Conservation (phyloP, 2,329 filamentous ascomycete genomes). For the Epichloe amarillans region DNA sequence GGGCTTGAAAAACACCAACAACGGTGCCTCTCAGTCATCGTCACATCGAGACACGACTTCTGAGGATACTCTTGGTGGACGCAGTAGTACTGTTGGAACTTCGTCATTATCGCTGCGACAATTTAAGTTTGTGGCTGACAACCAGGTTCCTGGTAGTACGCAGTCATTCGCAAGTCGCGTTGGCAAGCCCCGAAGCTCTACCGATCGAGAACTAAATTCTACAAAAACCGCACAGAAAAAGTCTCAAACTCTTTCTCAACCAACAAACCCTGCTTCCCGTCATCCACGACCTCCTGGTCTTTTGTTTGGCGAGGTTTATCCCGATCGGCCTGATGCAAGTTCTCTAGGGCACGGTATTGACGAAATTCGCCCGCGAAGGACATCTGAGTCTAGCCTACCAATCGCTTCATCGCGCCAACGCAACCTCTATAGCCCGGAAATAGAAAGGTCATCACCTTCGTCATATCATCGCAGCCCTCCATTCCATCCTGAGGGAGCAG, state of each 20-base stretch:
- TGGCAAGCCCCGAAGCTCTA: constrained; percentile 32
- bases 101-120: constrained; percentile 27
- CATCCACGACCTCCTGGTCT: constrained; percentile 34
- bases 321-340: constrained; percentile 39
- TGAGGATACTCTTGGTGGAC: neutral
- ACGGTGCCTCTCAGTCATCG: neutral
- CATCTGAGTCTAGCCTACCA: constrained; percentile 57
- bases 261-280: constrained; percentile 20
- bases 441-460: constrained; percentile 50
- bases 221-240: constrained; percentile 20
- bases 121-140: constrained; percentile 33
- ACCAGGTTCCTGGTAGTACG: constrained; percentile 37
- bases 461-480: constrained; percentile 44
- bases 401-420: constrained; percentile 36
- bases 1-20: neutral
- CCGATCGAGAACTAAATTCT: constrained; percentile 21
- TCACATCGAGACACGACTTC: constrained; percentile 7
- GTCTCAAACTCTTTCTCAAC: constrained; percentile 22
- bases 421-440: constrained; percentile 41
- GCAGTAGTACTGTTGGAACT: constrained; percentile 1
- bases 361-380: constrained; percentile 39
- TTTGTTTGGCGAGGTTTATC: constrained; percentile 62
- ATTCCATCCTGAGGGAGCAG: neutral
- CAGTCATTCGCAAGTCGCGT: constrained; percentile 49
- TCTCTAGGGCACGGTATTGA: constrained; percentile 50